Evolutionary conservation across 352 stramenopile genomes (phyloP).

Genomic region (Peronospora destructor): DNA sequence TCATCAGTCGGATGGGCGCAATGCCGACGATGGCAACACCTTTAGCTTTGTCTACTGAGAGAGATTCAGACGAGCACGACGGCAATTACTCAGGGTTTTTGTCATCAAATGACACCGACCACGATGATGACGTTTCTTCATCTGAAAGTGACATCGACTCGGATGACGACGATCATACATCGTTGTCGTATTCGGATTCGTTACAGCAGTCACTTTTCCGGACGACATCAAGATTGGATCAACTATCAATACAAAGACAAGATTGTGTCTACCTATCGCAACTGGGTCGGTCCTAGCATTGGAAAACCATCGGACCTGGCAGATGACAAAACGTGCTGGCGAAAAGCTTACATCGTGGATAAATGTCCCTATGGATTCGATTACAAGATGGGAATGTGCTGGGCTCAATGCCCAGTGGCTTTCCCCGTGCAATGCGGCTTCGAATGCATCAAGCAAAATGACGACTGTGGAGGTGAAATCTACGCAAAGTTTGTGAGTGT

Average conservation of each 20-base stretch:
- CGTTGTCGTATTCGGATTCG: not conserved
- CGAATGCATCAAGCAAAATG: conserved; percentile 40
- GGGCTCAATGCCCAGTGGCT: conserved; percentile 39
- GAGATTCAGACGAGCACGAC: not conserved
- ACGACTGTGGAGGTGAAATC: conserved; percentile 26
- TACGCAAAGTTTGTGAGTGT: conserved; percentile 20
- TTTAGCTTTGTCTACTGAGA: not conserved
- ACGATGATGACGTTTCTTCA: not conserved
- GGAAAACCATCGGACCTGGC: conserved; percentile 18
- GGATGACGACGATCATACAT: not conserved
- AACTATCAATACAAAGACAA: conserved; percentile 19
- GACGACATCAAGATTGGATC: conserved; percentile 10
- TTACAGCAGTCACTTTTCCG: not conserved
- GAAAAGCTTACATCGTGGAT: conserved; percentile 25
- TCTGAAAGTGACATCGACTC: not conserved
- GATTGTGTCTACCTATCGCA: conserved; percentile 19
- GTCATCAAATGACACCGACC: not conserved
- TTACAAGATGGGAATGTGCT: conserved; percentile 37
- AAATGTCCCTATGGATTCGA: conserved; percentile 26
- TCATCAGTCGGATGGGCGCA: not conserved
- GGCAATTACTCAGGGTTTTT: not conserved
- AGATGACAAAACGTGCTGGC: conserved; percentile 10
- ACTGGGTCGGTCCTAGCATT: conserved; percentile 28
- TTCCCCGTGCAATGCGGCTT: conserved; percentile 45
- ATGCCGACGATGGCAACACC: not conserved